A percentile compares a stretch with the other conserved stretches of the same genome.
phyloP scores from a whole-genome alignment of 139 green algal genomes.

The Picocystis salinarum region DNA sequence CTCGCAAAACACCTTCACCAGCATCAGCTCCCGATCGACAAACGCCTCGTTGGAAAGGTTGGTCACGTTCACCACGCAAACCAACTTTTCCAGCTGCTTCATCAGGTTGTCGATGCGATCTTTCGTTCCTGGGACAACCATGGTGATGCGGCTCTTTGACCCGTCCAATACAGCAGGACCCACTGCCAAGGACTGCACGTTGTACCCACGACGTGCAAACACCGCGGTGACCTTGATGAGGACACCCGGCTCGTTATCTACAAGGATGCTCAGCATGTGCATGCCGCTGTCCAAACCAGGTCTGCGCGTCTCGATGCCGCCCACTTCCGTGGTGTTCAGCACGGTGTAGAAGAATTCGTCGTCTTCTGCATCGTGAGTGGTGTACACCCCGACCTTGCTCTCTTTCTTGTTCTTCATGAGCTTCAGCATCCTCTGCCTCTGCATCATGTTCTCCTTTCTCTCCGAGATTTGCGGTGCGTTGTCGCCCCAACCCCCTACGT shows the following conservation, averaged over 20 bases:
- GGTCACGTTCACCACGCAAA: slow-evolving; percentile 60
- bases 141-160: slow-evolving; percentile 79
- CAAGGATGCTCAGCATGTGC: slow-evolving; percentile 73
- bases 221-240: slow-evolving; percentile 87
- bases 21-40: slow-evolving; percentile 75
- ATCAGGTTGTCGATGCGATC: slow-evolving; percentile 60
- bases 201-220: slow-evolving; percentile 90
- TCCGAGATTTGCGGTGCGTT: too few species aligned
- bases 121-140: slow-evolving; percentile 68
- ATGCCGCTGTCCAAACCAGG: slow-evolving; percentile 7
- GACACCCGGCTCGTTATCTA: slow-evolving; percentile 74
- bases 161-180: slow-evolving; percentile 50
- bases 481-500: too few species aligned
- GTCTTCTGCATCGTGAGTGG: neutral
- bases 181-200: slow-evolving; percentile 89
- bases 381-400: neutral
- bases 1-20: slow-evolving; percentile 62
- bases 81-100: slow-evolving; percentile 81
- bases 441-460: slow-evolving; percentile 12
- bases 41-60: slow-evolving; percentile 26
- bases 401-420: slow-evolving; percentile 3
- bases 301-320: neutral
- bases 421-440: neutral
- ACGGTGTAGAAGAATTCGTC: neutral
- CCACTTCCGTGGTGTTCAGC: too few species aligned